These are phyloP conservation scores for Prosopis cineraria DNA, from an alignment of 306 rosid genomes.

Conservation along the genomic window DNA sequence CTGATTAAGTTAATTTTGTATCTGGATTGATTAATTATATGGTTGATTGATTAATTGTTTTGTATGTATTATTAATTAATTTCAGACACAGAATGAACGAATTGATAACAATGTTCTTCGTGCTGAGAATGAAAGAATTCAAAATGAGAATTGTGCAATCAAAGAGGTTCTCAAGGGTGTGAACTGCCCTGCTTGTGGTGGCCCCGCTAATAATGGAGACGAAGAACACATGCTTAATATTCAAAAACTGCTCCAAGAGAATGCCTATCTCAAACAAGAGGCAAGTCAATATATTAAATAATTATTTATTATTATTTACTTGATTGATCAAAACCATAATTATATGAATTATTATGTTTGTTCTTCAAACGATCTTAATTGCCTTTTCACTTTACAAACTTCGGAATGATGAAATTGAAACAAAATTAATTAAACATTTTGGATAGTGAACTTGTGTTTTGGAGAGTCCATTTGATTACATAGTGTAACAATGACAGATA, in stretches of 20 bases:
- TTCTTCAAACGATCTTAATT: background rate
- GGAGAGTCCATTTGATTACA: background rate
- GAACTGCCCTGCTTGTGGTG: slow-evolving; percentile 66
- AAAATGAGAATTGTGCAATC: slow-evolving; percentile 52
- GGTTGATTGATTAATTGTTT: too few species aligned
- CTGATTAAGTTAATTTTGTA: background rate
- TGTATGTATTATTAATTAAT: too few species aligned
- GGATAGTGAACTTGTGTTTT: background rate
- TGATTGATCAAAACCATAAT: background rate
- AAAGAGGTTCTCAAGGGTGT: slow-evolving; percentile 52
- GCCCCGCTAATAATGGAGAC: slow-evolving; percentile 45
- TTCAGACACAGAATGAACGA: slow-evolving; percentile 60
- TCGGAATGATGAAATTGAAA: background rate
- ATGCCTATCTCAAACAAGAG: slow-evolving; percentile 62
- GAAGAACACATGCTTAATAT: slow-evolving; percentile 45
- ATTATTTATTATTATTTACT: background rate
- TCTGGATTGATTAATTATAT: too few species aligned
- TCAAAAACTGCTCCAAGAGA: slow-evolving; percentile 49
- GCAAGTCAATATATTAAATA: slow-evolving; percentile 37
- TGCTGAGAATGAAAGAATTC: slow-evolving; percentile 61
- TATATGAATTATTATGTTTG: background rate
- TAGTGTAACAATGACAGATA: background rate
- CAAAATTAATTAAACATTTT: background rate
- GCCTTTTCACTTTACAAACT: background rate
- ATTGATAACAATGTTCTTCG: slow-evolving; percentile 55